Conservation (phyloP, 805 yeast species). For the Metschnikowia continentalis region DNA sequence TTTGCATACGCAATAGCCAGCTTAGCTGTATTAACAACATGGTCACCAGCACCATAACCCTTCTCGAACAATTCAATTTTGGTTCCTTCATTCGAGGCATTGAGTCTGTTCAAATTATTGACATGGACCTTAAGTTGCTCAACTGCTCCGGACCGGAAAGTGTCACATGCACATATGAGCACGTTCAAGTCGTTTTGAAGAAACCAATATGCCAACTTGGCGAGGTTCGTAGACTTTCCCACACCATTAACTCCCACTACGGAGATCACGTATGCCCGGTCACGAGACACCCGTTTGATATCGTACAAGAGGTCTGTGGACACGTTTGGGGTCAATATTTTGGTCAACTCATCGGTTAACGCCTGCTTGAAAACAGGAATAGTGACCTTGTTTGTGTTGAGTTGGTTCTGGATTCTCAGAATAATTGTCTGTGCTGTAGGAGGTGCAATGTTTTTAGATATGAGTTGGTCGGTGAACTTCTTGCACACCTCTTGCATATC, state of each 20-base stretch:
- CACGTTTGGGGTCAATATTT: slow-evolving; percentile 85
- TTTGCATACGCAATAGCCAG: slow-evolving; percentile 82
- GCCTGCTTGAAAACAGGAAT: slow-evolving; percentile 62
- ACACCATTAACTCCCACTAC: slow-evolving; percentile 98
- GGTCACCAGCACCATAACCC: slow-evolving; percentile 95
- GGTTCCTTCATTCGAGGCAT: slow-evolving; percentile 38
- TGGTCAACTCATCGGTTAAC: slow-evolving; percentile 64
- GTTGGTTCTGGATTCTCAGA: slow-evolving; percentile 61
- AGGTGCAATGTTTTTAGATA: slow-evolving; percentile 87
- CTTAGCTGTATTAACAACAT: slow-evolving; percentile 88
- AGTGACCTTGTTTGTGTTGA: slow-evolving; percentile 69
- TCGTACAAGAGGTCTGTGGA: slow-evolving; percentile 84
- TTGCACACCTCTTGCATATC: slow-evolving; percentile 60
- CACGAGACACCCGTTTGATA: slow-evolving; percentile 47
- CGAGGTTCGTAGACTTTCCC: slow-evolving; percentile 92
- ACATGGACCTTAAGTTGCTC: slow-evolving; percentile 95
- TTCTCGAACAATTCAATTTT: slow-evolving; percentile 81
- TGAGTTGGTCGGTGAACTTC: slow-evolving; percentile 68
- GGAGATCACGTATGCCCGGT: slow-evolving; percentile 85
- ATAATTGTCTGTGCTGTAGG: slow-evolving; percentile 75
- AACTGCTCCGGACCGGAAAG: slow-evolving; percentile 98
- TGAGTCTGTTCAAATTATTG: slow-evolving; percentile 67
- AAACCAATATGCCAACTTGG: slow-evolving; percentile 93
- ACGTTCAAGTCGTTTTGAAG: slow-evolving; percentile 84
- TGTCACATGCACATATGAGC: slow-evolving; percentile 93